These are phyloP conservation scores for Ogataea naganishii DNA, from an alignment of 805 yeast species.

Conservation along the genomic window DNA sequence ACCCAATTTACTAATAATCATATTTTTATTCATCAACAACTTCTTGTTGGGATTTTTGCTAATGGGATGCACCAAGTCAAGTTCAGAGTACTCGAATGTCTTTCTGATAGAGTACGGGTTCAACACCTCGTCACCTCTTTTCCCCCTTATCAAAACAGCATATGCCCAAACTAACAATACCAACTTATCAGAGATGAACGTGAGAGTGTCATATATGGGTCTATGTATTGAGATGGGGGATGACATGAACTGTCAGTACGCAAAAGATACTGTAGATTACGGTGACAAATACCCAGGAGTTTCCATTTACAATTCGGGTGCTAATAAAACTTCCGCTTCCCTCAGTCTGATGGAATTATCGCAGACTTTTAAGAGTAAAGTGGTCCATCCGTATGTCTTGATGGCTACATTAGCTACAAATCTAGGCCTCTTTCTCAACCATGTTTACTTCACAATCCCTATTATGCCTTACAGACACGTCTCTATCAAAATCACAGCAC, in stretches of 20 bases:
- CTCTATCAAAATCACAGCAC: constrained; percentile 19
- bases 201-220: constrained; percentile 49
- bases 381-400: constrained; percentile 47
- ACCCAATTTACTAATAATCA: constrained; percentile 33
- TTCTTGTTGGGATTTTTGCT: constrained; percentile 47
- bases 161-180: constrained; percentile 24
- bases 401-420: constrained; percentile 38
- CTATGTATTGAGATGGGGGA: constrained; percentile 37
- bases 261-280: constrained; percentile 16
- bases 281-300: constrained; percentile 21
- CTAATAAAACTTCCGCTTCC: constrained; percentile 22
- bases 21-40: constrained; percentile 36
- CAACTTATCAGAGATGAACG: constrained; percentile 29
- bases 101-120: constrained; percentile 41
- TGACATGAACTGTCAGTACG: constrained; percentile 28
- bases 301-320: constrained; percentile 22
- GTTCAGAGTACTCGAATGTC: constrained; percentile 35
- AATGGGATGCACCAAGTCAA: constrained; percentile 41
- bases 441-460: constrained; percentile 39
- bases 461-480: constrained; percentile 33
- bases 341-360: constrained; percentile 43
- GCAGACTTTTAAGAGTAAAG: constrained; percentile 30
- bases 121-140: constrained; percentile 36
- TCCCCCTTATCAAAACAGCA: constrained; percentile 28
- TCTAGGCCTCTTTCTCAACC: constrained; percentile 28